phyloP scores from a whole-genome alignment of 805 yeast species.

The Candida vartiovaarae region DNA sequence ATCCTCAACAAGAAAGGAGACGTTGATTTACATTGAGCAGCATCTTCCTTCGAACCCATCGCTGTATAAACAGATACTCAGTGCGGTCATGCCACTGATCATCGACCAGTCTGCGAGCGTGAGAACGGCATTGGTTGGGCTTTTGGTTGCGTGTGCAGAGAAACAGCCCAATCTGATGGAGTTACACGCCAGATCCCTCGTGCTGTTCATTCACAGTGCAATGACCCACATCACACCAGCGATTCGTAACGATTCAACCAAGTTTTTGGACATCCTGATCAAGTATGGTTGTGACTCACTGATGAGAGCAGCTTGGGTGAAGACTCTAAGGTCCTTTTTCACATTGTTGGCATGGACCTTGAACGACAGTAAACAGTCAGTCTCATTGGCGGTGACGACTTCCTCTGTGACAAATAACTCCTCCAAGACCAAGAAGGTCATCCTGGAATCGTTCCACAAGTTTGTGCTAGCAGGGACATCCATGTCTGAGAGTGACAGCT shows the following conservation, averaged over 20 bases:
- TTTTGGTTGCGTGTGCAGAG: slow-evolving; percentile 41
- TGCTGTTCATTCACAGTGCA: slow-evolving; percentile 79
- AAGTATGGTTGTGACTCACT: slow-evolving; percentile 46
- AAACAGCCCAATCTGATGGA: slow-evolving; percentile 49
- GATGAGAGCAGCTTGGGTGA: slow-evolving; percentile 58
- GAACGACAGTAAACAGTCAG: slow-evolving; percentile 24
- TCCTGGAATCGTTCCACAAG: slow-evolving; percentile 31
- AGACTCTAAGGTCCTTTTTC: slow-evolving; percentile 60
- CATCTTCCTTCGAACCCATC: slow-evolving; percentile 47
- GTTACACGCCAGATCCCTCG: slow-evolving; percentile 50
- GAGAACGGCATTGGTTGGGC: slow-evolving; percentile 44
- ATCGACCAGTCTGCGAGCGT: slow-evolving; percentile 60
- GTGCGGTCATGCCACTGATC: slow-evolving; percentile 48
- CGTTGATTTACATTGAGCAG: slow-evolving; percentile 44
- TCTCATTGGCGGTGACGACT: slow-evolving; percentile 28
- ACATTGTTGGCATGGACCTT: slow-evolving; percentile 71
- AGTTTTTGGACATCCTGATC: slow-evolving; percentile 55
- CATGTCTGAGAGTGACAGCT: slow-evolving; percentile 14
- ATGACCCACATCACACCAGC: slow-evolving; percentile 87
- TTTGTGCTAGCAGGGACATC: slow-evolving; percentile 39
- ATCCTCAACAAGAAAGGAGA: slow-evolving; percentile 62
- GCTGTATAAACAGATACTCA: slow-evolving; percentile 48
- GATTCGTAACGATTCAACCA: slow-evolving; percentile 69
- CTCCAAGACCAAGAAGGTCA: slow-evolving; percentile 21
- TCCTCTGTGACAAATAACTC: slow-evolving; percentile 20